Evolutionary conservation across 768 basidiomycete species (phyloP), one percentile per base, ranked within the genome.

Genomic region (Mycena filopes): DNA sequence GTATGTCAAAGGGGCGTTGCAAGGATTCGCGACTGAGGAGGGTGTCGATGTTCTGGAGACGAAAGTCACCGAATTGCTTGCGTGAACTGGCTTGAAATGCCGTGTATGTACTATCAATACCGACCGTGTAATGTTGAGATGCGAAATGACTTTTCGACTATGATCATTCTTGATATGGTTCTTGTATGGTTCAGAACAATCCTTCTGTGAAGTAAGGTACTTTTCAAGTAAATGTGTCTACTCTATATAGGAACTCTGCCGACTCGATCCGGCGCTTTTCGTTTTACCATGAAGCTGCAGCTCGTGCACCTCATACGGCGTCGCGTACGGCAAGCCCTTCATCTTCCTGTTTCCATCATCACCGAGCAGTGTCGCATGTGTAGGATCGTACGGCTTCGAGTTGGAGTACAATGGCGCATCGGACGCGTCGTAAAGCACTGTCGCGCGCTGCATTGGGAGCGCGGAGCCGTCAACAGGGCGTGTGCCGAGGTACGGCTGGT

Each of bases 1-100:
- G 8, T 69, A 57, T 29, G 51, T 67, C 15, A 46, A 60, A 46
- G 49, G 23, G 23, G 59, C 50, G 42, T 50, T 63, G 61, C 45
- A 10, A 29, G 43, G 16, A 1, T 55, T 60, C 16, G 56, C 42
- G 16, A 25, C 21, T 5, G 25, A 13, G 16, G 60, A 66, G 41
- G 46, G 40, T 29, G 48, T 45, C 23, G 65, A 66, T 41, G 53
- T 11, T 12, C 54, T 69, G 1, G 49, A 66, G 50, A 33, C 56
- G 42, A 65, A 55, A 16, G 53, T 63, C 18, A 56, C 25, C 6
- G 8, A n/a, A 9, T 23, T 58, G 36, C 55, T 61, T 51, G 62
- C 55, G 56, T 63, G 33, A 57, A 21, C 41, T 33, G 8, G n/a
- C 33, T 45, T 33, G 28, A 33, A 33, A 7, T n/a, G n/a, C 33